These are phyloP conservation scores for Beverwykella pulmonaria DNA, from an alignment of 495 filamentous ascomycete species.

Conservation along the genomic window DNA sequence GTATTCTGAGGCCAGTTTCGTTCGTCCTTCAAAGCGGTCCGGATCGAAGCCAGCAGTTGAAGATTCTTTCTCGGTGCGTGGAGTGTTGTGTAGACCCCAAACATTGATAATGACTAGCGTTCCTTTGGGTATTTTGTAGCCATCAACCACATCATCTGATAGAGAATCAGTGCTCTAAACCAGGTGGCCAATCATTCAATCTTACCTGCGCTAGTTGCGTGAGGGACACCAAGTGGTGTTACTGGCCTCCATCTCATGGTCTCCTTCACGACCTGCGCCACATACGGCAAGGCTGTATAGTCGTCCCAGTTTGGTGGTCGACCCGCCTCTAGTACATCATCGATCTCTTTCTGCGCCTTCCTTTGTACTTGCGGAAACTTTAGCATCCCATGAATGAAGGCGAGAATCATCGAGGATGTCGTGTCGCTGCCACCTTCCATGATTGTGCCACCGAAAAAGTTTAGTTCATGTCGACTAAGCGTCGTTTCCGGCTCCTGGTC, in stretches of 20 bases:
- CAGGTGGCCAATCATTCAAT: no score
- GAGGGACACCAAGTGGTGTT: conserved; percentile 4
- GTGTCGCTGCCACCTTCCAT: conserved; percentile 22
- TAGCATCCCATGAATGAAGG: not conserved
- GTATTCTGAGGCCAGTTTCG: not conserved
- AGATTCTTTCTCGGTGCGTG: conserved; percentile 52
- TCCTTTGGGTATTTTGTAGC: conserved; percentile 20
- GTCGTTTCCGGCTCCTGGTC: no score
- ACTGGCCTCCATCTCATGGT: conserved; percentile 16
- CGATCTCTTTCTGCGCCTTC: conserved; percentile 15
- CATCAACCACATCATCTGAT: conserved; percentile 27
- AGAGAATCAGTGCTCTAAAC: no score
- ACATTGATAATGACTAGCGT: conserved; percentile 44
- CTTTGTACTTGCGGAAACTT: not conserved
- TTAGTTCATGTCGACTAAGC: not conserved
- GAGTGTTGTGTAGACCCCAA: conserved; percentile 54
- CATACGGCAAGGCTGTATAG: conserved; percentile 16
- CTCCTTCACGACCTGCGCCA: conserved; percentile 21
- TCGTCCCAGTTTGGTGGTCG: conserved; percentile 15
- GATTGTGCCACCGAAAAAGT: not conserved
- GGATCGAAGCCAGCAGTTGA: conserved; percentile 59
- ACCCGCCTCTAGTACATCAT: not conserved
- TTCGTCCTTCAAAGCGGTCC: conserved; percentile 53
- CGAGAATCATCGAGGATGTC: not conserved
- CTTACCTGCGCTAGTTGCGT: conserved; percentile 6